Evolutionary conservation across 2,329 filamentous ascomycete genomes (phyloP).

Genomic region (Curvularia hawaiiensis): DNA sequence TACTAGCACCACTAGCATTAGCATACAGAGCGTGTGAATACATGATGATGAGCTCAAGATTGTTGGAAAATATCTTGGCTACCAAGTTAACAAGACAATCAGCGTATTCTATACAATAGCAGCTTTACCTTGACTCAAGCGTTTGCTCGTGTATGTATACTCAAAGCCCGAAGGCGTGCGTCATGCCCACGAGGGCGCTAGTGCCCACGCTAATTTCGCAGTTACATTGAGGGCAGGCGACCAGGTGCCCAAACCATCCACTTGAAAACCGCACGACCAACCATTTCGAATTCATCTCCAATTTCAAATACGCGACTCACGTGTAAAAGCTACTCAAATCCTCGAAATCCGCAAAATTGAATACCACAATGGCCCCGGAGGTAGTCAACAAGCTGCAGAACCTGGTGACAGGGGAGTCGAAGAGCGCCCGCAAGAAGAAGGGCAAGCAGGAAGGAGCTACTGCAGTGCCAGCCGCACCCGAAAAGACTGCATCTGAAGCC

Average conservation of each 20-base stretch:
- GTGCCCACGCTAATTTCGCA: conserved; percentile 20
- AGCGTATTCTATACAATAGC: background rate
- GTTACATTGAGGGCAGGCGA: conserved; percentile 19
- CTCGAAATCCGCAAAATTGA: conserved; percentile 15
- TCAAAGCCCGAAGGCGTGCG: conserved; percentile 4
- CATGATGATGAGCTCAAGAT: background rate
- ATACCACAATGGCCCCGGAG: conserved; percentile 54
- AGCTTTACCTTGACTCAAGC: background rate
- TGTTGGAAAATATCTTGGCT: background rate
- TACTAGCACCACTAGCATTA: background rate
- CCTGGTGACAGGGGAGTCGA: conserved; percentile 62
- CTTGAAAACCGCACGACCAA: conserved; percentile 17
- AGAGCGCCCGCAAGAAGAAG: conserved; percentile 60
- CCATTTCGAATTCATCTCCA: conserved; percentile 8
- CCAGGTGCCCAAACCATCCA: conserved; percentile 17
- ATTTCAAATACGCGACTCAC: conserved; percentile 22
- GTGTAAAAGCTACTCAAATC: conserved; percentile 18
- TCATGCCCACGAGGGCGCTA: conserved; percentile 19
- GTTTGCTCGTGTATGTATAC: background rate
- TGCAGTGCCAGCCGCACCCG: conserved; percentile 51
- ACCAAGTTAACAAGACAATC: background rate
- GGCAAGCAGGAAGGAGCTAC: conserved; percentile 50
- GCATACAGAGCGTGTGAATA: background rate
- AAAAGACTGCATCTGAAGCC: conserved; percentile 38
- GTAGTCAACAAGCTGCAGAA: conserved; percentile 67